Evolutionary conservation across 2,329 filamentous ascomycete genomes (phyloP).

Genomic region (Bipolaris gigantea): DNA sequence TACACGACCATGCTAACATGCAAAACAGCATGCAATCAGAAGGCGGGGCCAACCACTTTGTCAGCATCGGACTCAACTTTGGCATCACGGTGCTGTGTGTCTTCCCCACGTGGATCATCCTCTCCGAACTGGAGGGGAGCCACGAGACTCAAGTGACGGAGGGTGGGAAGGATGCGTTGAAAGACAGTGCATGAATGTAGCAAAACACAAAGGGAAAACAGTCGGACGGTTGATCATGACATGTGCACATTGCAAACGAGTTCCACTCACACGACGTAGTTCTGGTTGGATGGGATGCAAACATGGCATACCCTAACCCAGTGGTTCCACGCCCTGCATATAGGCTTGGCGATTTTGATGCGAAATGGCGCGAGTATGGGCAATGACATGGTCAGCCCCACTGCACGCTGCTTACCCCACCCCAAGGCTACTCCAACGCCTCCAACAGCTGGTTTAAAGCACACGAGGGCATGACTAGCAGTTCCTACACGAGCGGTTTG

Average conservation of each 20-base stretch:
- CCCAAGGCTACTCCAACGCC: slow-evolving; percentile 6
- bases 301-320: neutral
- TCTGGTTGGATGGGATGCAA: too few relatives aligned
- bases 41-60: slow-evolving; percentile 42
- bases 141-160: slow-evolving; percentile 34
- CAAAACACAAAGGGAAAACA: neutral
- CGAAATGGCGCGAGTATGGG: neutral
- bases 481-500: too few relatives aligned
- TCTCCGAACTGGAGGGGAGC: slow-evolving; percentile 36
- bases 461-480: neutral
- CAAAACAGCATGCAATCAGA: slow-evolving; percentile 37
- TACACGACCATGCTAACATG: slow-evolving; percentile 12
- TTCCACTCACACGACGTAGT: too few relatives aligned
- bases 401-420: slow-evolving; percentile 7
- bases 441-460: neutral
- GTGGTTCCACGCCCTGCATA: neutral
- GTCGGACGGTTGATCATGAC: neutral
- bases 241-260: neutral
- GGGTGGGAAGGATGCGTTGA: slow-evolving; percentile 7
- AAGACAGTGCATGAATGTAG: slow-evolving; percentile 1
- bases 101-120: slow-evolving; percentile 39
- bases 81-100: slow-evolving; percentile 37
- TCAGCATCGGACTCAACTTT: slow-evolving; percentile 43
- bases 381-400: slow-evolving; percentile 4
- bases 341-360: neutral